A percentile compares a stretch with the other conserved stretches of the same genome.
Conservation (phyloP, 352 stramenopile genomes). For the Pythium insidiosum region DNA sequence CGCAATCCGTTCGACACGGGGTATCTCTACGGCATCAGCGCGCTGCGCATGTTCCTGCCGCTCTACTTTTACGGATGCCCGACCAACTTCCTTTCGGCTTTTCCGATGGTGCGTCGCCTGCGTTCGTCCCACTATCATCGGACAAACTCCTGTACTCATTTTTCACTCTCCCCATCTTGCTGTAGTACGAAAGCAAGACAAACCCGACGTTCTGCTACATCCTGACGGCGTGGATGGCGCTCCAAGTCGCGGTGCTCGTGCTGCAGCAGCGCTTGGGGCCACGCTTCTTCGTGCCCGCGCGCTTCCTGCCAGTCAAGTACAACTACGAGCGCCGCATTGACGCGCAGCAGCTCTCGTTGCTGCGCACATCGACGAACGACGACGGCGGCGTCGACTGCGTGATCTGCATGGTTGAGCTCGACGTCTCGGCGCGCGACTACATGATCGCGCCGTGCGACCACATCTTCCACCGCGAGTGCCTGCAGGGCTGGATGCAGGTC, state of each 20-base stretch:
- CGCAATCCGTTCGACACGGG: slow-evolving; percentile 90
- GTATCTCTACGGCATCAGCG: slow-evolving; percentile 94
- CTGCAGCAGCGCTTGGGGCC: slow-evolving; percentile 91
- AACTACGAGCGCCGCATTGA: slow-evolving; percentile 92
- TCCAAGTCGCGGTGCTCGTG: slow-evolving; percentile 90
- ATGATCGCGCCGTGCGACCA: slow-evolving; percentile 97
- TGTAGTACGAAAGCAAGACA: slow-evolving; percentile 74
- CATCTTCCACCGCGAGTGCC: slow-evolving; percentile 93
- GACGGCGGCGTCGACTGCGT: slow-evolving; percentile 76
- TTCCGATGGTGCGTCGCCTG: slow-evolving; percentile 66
- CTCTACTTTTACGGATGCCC: slow-evolving; percentile 94
- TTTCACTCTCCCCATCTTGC: too few species aligned
- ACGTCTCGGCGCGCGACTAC: slow-evolving; percentile 82
- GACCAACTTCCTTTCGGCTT: slow-evolving; percentile 89
- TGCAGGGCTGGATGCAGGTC: slow-evolving; percentile 96
- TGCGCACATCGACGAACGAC: slow-evolving; percentile 44
- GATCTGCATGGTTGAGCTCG: slow-evolving; percentile 84
- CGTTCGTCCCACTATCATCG: background rate
- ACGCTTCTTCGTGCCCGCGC: slow-evolving; percentile 93
- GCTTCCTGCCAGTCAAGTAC: slow-evolving; percentile 96
- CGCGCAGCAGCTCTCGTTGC: slow-evolving; percentile 49
- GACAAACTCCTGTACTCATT: too few species aligned
- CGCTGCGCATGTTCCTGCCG: slow-evolving; percentile 89
- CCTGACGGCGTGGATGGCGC: slow-evolving; percentile 86
- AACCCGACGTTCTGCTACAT: slow-evolving; percentile 58